Evolutionary conservation across 768 basidiomycete genomes (phyloP).

Genomic region (Pholiota molesta): DNA sequence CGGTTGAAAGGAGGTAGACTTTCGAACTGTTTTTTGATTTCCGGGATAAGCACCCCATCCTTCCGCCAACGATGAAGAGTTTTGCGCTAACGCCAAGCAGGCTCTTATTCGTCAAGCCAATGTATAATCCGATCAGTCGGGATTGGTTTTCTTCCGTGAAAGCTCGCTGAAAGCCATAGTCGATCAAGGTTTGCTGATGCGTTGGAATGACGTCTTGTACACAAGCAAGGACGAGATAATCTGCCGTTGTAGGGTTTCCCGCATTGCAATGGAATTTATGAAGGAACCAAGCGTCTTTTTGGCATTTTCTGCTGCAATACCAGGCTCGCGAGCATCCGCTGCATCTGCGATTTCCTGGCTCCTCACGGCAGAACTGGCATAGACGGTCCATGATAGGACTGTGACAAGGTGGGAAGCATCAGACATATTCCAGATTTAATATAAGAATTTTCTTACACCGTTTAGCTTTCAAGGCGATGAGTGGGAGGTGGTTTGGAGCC

Average conservation of each 20-base stretch:
- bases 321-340: conserved; percentile 27
- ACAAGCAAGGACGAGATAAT: not conserved
- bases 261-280: conserved; percentile 38
- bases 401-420: no score
- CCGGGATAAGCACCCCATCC: conserved; percentile 32
- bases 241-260: conserved; percentile 8
- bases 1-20: conserved; percentile 24
- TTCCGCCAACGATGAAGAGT: conserved; percentile 34
- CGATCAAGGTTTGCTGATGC: conserved; percentile 32
- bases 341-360: conserved; percentile 16
- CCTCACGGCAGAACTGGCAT: not conserved
- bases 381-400: not conserved
- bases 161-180: conserved; percentile 37
- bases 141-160: conserved; percentile 12
- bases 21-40: conserved; percentile 33
- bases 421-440: no score
- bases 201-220: conserved; percentile 32
- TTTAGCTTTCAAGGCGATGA: no score
- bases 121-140: conserved; percentile 34
- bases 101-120: conserved; percentile 25
- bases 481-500: no score
- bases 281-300: conserved; percentile 28
- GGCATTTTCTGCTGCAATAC: conserved; percentile 37
- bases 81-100: conserved; percentile 23
- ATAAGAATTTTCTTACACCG: no score